phyloP scores from a whole-genome alignment of 2,329 filamentous ascomycete genomes.

The Madurella mycetomatis region DNA sequence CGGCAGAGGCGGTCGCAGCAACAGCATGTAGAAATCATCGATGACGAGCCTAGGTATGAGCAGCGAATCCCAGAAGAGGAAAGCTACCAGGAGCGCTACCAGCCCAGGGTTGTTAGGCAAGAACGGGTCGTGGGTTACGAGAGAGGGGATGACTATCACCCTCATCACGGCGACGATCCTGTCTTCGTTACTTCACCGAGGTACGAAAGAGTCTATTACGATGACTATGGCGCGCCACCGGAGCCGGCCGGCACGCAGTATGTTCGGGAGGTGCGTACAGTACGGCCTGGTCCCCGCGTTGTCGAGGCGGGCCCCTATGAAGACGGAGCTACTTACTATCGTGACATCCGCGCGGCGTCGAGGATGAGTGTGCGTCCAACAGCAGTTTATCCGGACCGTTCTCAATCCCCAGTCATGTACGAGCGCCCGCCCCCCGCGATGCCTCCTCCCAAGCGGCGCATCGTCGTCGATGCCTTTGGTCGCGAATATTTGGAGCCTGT shows the following conservation, averaged over 20 bases:
- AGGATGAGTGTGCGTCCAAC: slow-evolving; percentile 48
- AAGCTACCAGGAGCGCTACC: slow-evolving; percentile 33
- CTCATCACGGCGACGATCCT: slow-evolving; percentile 26
- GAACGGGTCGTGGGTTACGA: slow-evolving; percentile 36
- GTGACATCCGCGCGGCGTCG: slow-evolving; percentile 39
- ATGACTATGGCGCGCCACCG: slow-evolving; percentile 22
- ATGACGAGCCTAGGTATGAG: slow-evolving; percentile 44
- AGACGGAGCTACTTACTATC: slow-evolving; percentile 41
- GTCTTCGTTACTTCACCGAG: slow-evolving; percentile 31
- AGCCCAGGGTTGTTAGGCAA: slow-evolving; percentile 31
- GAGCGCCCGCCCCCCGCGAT: slow-evolving; percentile 46
- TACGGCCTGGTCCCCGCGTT: slow-evolving; percentile 40
- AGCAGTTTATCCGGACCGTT: slow-evolving; percentile 44
- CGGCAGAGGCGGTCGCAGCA: slow-evolving; percentile 47
- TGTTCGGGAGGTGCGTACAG: slow-evolving; percentile 34
- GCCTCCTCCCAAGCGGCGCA: slow-evolving; percentile 53
- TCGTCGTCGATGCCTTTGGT: slow-evolving; percentile 78
- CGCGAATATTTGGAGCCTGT: slow-evolving; percentile 67
- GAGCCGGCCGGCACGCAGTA: slow-evolving; percentile 33
- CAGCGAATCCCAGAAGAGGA: slow-evolving; percentile 36
- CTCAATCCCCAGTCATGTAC: slow-evolving; percentile 44
- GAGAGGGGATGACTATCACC: slow-evolving; percentile 27
- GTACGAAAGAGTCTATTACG: slow-evolving; percentile 31
- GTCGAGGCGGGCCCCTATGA: slow-evolving; percentile 37
- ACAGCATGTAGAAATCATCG: slow-evolving; percentile 33